phyloP scores from a whole-genome alignment of 1,284 basidiomycete genomes.

The Ceratobasidium sp. region DNA sequence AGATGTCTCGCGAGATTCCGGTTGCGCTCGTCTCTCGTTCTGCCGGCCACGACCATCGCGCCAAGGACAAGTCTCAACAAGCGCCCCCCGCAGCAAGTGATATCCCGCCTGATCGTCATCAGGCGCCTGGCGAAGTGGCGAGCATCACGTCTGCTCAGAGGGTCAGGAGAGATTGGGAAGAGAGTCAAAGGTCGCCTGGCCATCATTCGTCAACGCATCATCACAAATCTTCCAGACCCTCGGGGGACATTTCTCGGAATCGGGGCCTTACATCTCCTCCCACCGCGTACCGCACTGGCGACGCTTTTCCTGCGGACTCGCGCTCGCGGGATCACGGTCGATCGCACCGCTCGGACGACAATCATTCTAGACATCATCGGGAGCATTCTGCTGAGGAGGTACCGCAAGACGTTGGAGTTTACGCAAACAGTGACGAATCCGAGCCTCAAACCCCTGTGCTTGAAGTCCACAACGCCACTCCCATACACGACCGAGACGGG shows the following conservation, averaged over 20 bases:
- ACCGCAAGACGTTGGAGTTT: slow-evolving; percentile 3
- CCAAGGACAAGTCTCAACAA: slow-evolving; percentile 2
- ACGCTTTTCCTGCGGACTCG: slow-evolving; percentile 17
- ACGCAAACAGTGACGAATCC: slow-evolving; percentile 34
- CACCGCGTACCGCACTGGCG: slow-evolving; percentile 17
- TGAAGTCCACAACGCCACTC: slow-evolving; percentile 39
- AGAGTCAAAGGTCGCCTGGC: slow-evolving; percentile 23
- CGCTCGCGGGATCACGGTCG: not conserved
- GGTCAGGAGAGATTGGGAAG: slow-evolving; percentile 30
- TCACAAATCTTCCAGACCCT: slow-evolving; percentile 1
- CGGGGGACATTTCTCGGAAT: not conserved
- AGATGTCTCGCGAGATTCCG: slow-evolving; percentile 14
- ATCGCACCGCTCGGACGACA: not conserved
- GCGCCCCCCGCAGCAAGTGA: not conserved
- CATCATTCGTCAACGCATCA: not conserved
- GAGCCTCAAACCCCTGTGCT: slow-evolving; percentile 11
- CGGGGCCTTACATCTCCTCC: not conserved
- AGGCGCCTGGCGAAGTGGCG: slow-evolving; percentile 5
- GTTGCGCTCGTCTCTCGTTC: not conserved
- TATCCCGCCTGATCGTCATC: slow-evolving; percentile 5
- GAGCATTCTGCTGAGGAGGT: not conserved
- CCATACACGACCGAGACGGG: slow-evolving; percentile 2
- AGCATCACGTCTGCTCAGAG: slow-evolving; percentile 34
- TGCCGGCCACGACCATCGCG: not conserved
- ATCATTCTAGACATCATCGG: slow-evolving; percentile 18